phyloP scores from a whole-genome alignment of 2,329 filamentous ascomycete species.

The Stylonectria norvegica region DNA sequence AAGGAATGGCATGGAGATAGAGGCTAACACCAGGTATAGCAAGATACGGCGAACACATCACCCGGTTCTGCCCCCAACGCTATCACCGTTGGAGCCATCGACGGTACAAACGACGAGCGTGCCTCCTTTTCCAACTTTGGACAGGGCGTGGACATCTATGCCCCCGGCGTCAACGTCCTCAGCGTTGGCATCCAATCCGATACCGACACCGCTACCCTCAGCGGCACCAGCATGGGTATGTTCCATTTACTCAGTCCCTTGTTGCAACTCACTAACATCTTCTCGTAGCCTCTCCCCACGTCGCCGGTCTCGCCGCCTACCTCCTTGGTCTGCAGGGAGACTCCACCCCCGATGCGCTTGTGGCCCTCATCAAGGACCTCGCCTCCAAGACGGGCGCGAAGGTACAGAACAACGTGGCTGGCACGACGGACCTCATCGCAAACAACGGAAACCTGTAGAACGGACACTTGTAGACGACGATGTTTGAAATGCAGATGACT shows the following conservation, averaged over 20 bases:
- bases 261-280: conserved; percentile 14
- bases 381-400: conserved; percentile 44
- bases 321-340: conserved; percentile 56
- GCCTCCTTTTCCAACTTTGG: conserved; percentile 61
- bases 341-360: conserved; percentile 35
- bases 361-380: conserved; percentile 51
- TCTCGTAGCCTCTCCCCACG: conserved; percentile 56
- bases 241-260: background rate
- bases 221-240: conserved; percentile 57
- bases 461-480: background rate
- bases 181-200: conserved; percentile 51
- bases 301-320: conserved; percentile 66
- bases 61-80: conserved; percentile 55
- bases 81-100: conserved; percentile 59
- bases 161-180: conserved; percentile 52
- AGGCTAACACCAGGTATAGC: conserved; percentile 24
- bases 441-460: conserved; percentile 49
- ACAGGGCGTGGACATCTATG: conserved; percentile 50
- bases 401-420: conserved; percentile 39
- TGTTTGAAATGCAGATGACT: too few species aligned
- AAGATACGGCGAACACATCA: conserved; percentile 48
- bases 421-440: conserved; percentile 52
- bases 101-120: conserved; percentile 45
- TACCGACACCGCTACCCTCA: conserved; percentile 43
- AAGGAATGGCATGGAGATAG: too few species aligned